Evolutionary conservation across 192 early-diverging fungal species (phyloP).

Genomic region (Entrophospora sp.): DNA sequence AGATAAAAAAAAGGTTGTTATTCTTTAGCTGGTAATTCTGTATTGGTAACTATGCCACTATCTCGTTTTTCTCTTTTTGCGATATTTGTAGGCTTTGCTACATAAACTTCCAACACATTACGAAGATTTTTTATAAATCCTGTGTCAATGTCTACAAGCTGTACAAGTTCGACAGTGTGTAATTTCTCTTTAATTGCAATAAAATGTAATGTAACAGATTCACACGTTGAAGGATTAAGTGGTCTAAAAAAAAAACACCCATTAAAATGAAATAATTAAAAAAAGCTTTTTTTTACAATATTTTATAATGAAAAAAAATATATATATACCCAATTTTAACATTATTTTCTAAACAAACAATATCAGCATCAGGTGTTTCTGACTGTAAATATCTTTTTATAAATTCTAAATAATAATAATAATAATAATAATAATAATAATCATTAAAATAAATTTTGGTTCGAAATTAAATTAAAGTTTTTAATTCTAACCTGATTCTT

Average conservation of each 20-base stretch:
- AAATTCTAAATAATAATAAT: conserved; percentile 34
- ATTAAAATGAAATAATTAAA: not conserved
- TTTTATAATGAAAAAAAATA: too few relatives aligned
- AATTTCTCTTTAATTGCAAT: conserved; percentile 49
- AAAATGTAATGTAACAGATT: conserved; percentile 46
- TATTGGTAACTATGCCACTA: too few relatives aligned
- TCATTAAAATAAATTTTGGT: too few relatives aligned
- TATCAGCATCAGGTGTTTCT: conserved; percentile 50
- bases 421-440: too few relatives aligned
- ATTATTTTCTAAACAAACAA: conserved; percentile 52
- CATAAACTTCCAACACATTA: conserved; percentile 25
- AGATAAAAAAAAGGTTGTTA: too few relatives aligned
- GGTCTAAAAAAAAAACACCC: conserved; percentile 33
- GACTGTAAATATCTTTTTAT: conserved; percentile 44
- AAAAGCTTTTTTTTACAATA: not conserved
- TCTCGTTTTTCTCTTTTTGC: too few relatives aligned
- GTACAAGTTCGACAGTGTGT: conserved; percentile 48
- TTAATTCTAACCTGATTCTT: conserved; percentile 37
- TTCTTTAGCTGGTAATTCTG: too few relatives aligned
- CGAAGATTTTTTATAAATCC: conserved; percentile 52
- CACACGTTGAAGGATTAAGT: conserved; percentile 44
- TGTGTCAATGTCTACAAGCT: conserved; percentile 50
- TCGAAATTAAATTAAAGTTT: too few relatives aligned
- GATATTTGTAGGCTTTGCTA: too few relatives aligned
- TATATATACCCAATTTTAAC: conserved; percentile 50